Base-by-base conservation (phyloP, 164 flowering plant species). In the Vitis cinerea region DNA sequence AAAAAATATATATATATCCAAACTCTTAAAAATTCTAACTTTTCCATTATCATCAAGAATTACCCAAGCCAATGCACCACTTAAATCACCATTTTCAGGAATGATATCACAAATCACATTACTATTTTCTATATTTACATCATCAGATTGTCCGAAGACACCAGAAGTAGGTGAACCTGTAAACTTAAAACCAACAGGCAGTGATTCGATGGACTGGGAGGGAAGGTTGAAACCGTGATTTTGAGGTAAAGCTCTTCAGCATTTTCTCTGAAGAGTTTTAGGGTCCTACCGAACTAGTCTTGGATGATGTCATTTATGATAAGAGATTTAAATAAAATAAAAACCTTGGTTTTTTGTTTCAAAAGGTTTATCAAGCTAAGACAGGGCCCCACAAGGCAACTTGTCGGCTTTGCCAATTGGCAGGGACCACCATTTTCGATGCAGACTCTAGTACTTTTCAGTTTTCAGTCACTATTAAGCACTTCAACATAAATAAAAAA, bases 181-280 rank as follows among this genome's bases (percentile, higher is more conserved):
- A 61, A 80, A 81, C 78, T 78, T 78, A 66, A 73, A 83, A 71
- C 83, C 84, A 60, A 61, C 85, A 9, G 97, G 93, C 79, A 88
- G 73, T 10, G 92, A 85, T 63, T 78, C 79, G 72, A 83, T 78
- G 1, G 86, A 73, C 72, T 86, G 80, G 29, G 23, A 84, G 64
- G 16, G 80, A 66, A 70, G 88, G 81, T 6, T 72, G 56, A 50
- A 71, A 72, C 71, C 37, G 70, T 11, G 78, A 48, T 61, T 75
- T 80, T 19, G 23, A 6, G 44, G 44, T 6, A 31, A 31, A 31
- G 44, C 44, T 31, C 72, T 71, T 67, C 50, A 76, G 72, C 84
- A 83, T 78, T 67, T 78, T 71, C 61, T 55, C 62, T 14, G 66
- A 50, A 31, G 72, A 72, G 58, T 31, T 50, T 66, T 19, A 57